A percentile compares a stretch with the other conserved stretches of the same genome.
Conservation (phyloP, 306 rosid genomes). For the Prinsepia uniflora region DNA sequence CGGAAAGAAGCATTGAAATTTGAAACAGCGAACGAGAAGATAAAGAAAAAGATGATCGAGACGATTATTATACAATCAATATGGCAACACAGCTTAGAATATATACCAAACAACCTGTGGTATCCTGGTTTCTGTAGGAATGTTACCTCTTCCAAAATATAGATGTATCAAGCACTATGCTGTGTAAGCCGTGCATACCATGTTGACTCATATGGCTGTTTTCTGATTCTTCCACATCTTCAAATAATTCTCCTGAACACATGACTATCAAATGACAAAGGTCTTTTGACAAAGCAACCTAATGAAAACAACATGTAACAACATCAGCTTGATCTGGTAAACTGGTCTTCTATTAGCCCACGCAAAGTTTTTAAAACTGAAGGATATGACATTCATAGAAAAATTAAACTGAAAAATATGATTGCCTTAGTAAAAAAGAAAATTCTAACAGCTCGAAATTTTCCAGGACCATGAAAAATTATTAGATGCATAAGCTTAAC, state of each 20-base stretch:
- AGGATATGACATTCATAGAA: neutral
- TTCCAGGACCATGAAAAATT: neutral
- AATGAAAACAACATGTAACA: constrained; percentile 33
- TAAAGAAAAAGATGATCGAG: constrained; percentile 3
- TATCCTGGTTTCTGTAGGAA: constrained; percentile 29
- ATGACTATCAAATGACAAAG: constrained; percentile 84
- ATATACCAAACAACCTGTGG: neutral
- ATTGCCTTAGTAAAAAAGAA: neutral
- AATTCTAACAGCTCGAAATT: neutral
- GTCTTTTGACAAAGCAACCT: constrained; percentile 91
- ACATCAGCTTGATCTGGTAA: constrained; percentile 31
- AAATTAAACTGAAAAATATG: neutral
- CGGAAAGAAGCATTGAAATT: neutral
- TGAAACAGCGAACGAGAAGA: constrained; percentile 25
- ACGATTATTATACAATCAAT: neutral
- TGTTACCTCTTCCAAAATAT: constrained; percentile 86
- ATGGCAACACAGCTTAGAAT: neutral
- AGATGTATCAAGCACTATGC: constrained; percentile 73
- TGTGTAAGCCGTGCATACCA: constrained; percentile 68
- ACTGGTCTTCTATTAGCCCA: constrained; percentile 8
- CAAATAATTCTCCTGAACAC: constrained; percentile 75
- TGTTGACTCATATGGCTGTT: constrained; percentile 31
- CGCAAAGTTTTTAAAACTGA: neutral
- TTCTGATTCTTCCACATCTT: constrained; percentile 36
- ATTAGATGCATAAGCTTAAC: no score